Base-by-base conservation (phyloP, 192 early-diverging fungal species). In the Diversispora eburnea region DNA sequence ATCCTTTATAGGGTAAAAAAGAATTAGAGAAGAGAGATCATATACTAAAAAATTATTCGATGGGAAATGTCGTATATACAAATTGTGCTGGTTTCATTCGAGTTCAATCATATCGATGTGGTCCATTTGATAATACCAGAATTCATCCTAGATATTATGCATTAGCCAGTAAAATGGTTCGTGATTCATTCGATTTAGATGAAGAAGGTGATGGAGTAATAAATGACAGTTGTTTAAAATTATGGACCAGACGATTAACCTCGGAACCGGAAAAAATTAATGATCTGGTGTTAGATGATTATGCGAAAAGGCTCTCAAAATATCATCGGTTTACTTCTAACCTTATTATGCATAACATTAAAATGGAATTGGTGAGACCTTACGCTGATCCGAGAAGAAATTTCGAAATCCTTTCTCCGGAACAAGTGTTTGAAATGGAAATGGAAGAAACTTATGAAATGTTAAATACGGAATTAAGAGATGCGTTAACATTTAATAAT, bases 111-210 rank as follows among this genome's bases (percentile, higher is more conserved):
- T 19, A 47, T 2, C 45, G 20, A 19, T 78, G 73, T 5, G 96
- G 98, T 77, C 84, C 94, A 43, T 82, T 99, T 46, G 97, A 99
- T 80, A 90, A 92, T 67, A 99, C 95, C 43, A 88, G 95, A 51
- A 93, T 99, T 60, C 97, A 98, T 78, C 94, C 94, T 8, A 91
- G 96, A 79, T 93, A 98, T 77, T 99, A 99, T 75, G 91, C 91
- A 42, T 80, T 98, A 48, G 96, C 96, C 0, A 87, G 96, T 43
- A 95, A 99, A 81, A 98, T 98, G 95, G 95, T 93, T 12, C 89
- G 92, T 5, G 96, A 97, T 77, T 94, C 96, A 0, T 79, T 98
- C 57, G 97, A 97, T 76, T 88, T 95, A 65, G 91, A 92, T 64
- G 64, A 45, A 25, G 57, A 58, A 20, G 90, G 89, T 25, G 91